Evolutionary conservation across 2,329 filamentous ascomycete species (phyloP), one percentile per base, ranked within the genome.

Genomic region (Pezicula carpinea): DNA sequence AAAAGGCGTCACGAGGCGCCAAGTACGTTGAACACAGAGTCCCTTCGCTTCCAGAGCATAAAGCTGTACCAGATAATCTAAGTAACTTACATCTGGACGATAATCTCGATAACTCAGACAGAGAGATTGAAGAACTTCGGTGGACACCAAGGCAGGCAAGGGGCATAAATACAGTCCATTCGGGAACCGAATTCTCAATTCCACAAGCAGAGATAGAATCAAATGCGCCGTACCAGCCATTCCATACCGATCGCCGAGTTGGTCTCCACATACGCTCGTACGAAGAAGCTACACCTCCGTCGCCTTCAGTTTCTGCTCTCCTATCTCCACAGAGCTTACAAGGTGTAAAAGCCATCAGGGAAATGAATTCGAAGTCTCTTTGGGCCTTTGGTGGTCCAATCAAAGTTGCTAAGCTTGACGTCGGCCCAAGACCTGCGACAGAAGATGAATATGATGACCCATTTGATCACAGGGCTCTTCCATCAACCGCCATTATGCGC

Each of bases 161-260:
- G 54, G 53, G 62, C 60, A 42, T 59, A 54, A 56, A 72, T 69
- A 14, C 47, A 14, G 70, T 66, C 46, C 77, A 72, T 17, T 52
- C 47, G 23, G 61, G 58, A 41, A 59, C 56, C 64, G 85, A 72
- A 66, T 87, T 69, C 64, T 86, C 70, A 63, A 91, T 80, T 47
- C 81, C 82, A 1, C 80, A 84, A 54, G 89, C 89, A 5, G 91
- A 96, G 70, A 95, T 96, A 54, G 93, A 99, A 63, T 96, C 92
- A 1, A 96, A 92, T 61, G 87, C 91, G 4, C 89, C 92, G 2
- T 97, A 96, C 59, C 91, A 96, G 60, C 92, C 93, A 1, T 96
- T 97, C 70, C 92, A 97, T 64, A 93, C 91, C 0, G 91, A 97
- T 61, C 80, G 82, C 46, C 82, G 92, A 3, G 87, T 97, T 38